Evolutionary conservation across 1,284 basidiomycete genomes (phyloP), one percentile per base, ranked within the genome.

Genomic region (Ceratobasidium sp.): DNA sequence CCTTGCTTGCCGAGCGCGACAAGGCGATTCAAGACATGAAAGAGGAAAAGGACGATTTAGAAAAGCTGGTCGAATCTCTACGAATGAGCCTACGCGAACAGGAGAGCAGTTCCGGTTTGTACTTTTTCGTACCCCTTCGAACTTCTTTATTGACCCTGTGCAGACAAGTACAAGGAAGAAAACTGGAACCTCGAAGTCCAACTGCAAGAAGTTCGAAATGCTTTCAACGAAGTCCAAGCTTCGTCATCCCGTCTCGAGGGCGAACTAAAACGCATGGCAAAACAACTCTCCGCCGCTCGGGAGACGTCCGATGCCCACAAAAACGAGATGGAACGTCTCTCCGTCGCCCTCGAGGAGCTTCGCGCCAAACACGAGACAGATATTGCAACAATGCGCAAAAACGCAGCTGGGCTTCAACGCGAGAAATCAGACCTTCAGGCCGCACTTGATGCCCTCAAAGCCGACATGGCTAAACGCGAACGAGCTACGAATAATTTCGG

Each of bases 101-200:
- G 82, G 95, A 97, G 85, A 89, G 92, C 83, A 93, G 88, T 80
- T 89, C 93, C 76, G 95, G 94, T 93, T 42, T 55, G 66, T 78
- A 20, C 12, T 18, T 55, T 58, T 64, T 60, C 55, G 61, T n/a
- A 12, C 60, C 76, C 58, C 12, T 28, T 51, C 81, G n/a, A 28
- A 12, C 63, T 26, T n/a, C 60, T 49, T 64, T 66, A 66, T 61
- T 79, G 12, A 79, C 49, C 9, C 44, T 80, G 78, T 64, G 76
- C 82, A 89, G 91, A 94, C 71, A 95, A 95, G 79, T 97, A 93
- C 90, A 97, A 97, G 87, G 96, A 98, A 85, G 96, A 97, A 86
- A 98, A 98, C 85, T 99, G 97, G 97, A 97, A 98, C 84, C 92
- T 99, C 80, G 97, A 99, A 87, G 95, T 98, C 66, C 91, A 91